Conservation (phyloP, 768 basidiomycete species). For the Naematelia encephala region DNA sequence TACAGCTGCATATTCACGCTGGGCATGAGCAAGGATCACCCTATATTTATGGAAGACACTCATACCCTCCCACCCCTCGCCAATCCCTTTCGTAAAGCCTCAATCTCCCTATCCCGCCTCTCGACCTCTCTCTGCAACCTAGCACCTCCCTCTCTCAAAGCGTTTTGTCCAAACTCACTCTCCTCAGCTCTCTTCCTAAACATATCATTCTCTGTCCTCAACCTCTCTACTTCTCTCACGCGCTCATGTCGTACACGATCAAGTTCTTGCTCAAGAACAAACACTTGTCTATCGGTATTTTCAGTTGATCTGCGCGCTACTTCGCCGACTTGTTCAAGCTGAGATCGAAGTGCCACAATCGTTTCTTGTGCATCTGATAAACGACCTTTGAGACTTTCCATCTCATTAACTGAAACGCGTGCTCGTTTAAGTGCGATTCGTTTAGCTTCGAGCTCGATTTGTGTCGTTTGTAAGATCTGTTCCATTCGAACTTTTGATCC, state of each 20-base stretch:
- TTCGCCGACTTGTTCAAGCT: not conserved
- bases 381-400: not conserved
- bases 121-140: slow-evolving; percentile 7
- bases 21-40: no score
- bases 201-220: not conserved
- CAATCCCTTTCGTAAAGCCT: not conserved
- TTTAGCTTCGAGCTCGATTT: not conserved
- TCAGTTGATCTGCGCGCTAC: not conserved
- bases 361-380: not conserved
- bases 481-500: not conserved
- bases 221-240: not conserved
- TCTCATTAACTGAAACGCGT: not conserved
- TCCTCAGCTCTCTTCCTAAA: not conserved
- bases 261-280: not conserved
- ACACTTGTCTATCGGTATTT: not conserved
- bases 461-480: not conserved
- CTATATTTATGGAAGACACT: no score
- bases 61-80: not conserved
- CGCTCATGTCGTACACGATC: not conserved
- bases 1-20: no score
- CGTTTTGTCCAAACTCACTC: slow-evolving; percentile 9
- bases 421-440: not conserved
- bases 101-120: slow-evolving; percentile 4
- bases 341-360: not conserved
- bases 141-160: slow-evolving; percentile 3